Conservation (phyloP, 306 rosid genomes). For the Albizia julibrissin region DNA sequence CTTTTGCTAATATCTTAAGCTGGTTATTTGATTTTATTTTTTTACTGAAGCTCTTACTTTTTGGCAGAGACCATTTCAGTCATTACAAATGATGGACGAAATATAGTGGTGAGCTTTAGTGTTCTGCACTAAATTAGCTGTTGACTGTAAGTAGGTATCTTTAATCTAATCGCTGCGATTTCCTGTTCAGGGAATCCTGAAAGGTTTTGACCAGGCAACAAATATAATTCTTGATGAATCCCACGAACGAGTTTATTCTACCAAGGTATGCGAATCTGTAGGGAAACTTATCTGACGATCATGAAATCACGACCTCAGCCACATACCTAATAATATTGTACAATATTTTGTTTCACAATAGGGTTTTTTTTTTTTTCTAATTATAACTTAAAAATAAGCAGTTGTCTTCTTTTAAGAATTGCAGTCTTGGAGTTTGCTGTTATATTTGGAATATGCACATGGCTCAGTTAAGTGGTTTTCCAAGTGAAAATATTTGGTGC, state of each 20-base stretch:
- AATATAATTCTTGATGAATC: conserved; percentile 96
- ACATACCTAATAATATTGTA: not conserved
- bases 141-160: not conserved
- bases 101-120: conserved; percentile 70
- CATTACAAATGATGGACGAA: conserved; percentile 90
- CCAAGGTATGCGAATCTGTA: conserved; percentile 58
- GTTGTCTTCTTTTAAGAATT: not conserved
- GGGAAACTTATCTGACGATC: not conserved
- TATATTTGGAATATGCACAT: not conserved
- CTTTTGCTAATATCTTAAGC: not conserved
- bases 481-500: not conserved
- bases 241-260: conserved; percentile 90
- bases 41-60: not conserved
- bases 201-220: conserved; percentile 96
- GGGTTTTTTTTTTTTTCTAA: not conserved
- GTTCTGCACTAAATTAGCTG: conserved; percentile 8
- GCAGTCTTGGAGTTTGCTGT: not conserved
- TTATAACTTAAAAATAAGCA: not conserved
- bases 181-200: conserved; percentile 67
- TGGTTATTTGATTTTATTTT: not conserved
- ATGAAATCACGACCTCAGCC: not conserved
- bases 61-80: conserved; percentile 80
- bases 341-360: not conserved
- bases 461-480: not conserved
- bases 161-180: not conserved